Conservation (phyloP, 2,329 filamentous ascomycete genomes). For the Aspergillus sp. region DNA sequence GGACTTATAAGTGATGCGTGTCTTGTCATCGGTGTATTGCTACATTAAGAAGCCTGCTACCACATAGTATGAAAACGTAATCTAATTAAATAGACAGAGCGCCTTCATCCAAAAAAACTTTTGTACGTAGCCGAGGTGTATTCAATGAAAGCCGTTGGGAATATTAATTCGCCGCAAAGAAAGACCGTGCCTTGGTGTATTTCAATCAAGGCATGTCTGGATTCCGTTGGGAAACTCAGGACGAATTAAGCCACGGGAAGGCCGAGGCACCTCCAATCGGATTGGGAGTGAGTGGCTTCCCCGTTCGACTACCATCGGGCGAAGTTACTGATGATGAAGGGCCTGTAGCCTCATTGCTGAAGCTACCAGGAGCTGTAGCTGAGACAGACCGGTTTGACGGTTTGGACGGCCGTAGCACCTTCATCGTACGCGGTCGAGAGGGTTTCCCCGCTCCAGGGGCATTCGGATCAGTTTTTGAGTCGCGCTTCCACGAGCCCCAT, state of each 20-base stretch:
- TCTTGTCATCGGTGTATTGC: conserved; percentile 8
- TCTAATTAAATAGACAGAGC: background rate
- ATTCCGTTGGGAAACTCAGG: conserved; percentile 22
- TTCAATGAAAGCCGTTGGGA: conserved; percentile 3
- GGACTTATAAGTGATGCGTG: background rate
- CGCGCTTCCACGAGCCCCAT: conserved; percentile 70
- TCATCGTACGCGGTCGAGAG: conserved; percentile 70
- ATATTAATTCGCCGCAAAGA: background rate
- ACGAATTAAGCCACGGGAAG: conserved; percentile 81
- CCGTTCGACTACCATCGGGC: conserved; percentile 30
- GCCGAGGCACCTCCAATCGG: conserved; percentile 90
- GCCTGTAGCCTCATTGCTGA: conserved; percentile 13
- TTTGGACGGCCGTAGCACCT: conserved; percentile 80
- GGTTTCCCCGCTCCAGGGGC: conserved; percentile 60
- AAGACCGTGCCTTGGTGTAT: conserved; percentile 18
- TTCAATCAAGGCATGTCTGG: conserved; percentile 23
- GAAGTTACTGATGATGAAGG: conserved; percentile 19
- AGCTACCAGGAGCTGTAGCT: conserved; percentile 16
- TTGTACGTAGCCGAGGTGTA: background rate
- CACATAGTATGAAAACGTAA: conserved; percentile 8
- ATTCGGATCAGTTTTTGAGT: conserved; percentile 30
- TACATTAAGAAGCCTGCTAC: conserved; percentile 14
- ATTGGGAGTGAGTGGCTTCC: conserved; percentile 65
- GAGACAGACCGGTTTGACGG: conserved; percentile 44
- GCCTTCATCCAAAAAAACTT: conserved; percentile 9